These are phyloP conservation scores for Boehmeria nivea DNA, from an alignment of 306 rosid genomes.

Conservation along the genomic window DNA sequence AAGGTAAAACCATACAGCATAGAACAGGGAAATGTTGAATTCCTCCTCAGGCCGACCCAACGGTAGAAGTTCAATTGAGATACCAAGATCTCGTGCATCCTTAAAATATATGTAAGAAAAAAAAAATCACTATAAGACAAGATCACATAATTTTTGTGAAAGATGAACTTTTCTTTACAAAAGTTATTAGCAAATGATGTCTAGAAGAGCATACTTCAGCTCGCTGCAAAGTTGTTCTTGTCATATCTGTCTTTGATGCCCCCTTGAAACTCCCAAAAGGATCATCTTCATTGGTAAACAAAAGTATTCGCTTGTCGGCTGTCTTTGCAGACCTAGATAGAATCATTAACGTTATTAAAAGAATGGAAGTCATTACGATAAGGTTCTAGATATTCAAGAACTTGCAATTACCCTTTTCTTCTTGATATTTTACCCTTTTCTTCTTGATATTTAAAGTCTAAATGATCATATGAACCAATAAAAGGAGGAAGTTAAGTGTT, in stretches of 20 bases:
- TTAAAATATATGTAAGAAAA: constrained; percentile 21
- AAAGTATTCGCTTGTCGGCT: constrained; percentile 70
- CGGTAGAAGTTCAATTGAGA: constrained; percentile 84
- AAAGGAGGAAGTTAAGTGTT: constrained; percentile 4
- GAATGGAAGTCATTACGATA: constrained; percentile 6
- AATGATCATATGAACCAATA: too few species aligned
- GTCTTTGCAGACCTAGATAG: constrained; percentile 64
- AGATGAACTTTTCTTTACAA: constrained; percentile 11
- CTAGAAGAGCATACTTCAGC: constrained; percentile 54
- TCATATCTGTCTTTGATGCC: constrained; percentile 68
- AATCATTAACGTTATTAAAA: constrained; percentile 5
- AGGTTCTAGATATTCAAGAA: background rate
- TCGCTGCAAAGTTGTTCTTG: constrained; percentile 80
- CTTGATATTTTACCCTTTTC: background rate
- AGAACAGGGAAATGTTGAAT: constrained; percentile 62
- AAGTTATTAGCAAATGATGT: constrained; percentile 4
- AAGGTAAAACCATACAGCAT: constrained; percentile 53
- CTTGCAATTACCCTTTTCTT: too few species aligned
- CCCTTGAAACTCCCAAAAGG: constrained; percentile 76
- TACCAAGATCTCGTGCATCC: constrained; percentile 95
- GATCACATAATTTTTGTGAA: background rate
- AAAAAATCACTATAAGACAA: constrained; percentile 5
- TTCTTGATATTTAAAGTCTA: too few species aligned
- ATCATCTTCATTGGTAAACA: constrained; percentile 91
- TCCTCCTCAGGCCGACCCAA: constrained; percentile 48